These are phyloP conservation scores for Globisporangium nagaii DNA, from an alignment of 352 stramenopile genomes.

Conservation along the genomic window DNA sequence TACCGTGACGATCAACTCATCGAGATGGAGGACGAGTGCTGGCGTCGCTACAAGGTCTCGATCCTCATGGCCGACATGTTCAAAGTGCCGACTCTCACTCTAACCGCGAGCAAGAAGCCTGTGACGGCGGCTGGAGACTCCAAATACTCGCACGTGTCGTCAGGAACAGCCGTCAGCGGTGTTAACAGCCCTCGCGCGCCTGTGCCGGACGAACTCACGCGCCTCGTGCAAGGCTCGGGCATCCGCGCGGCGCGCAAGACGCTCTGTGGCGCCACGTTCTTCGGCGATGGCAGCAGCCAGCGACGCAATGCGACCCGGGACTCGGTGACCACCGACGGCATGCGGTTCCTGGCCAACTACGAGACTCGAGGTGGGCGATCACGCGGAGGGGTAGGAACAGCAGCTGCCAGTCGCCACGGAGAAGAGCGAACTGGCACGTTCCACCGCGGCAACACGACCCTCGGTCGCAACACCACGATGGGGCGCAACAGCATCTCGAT, in stretches of 20 bases:
- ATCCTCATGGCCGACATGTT: slow-evolving; percentile 50
- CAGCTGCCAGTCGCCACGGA: not conserved
- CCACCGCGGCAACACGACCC: slow-evolving; percentile 10
- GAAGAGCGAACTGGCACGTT: not conserved
- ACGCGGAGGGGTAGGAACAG: slow-evolving; percentile 4
- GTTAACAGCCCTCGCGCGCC: not conserved
- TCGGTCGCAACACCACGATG: slow-evolving; percentile 1
- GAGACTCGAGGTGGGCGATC: slow-evolving; percentile 21
- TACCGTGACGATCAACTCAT: slow-evolving; percentile 36
- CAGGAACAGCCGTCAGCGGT: too few species aligned
- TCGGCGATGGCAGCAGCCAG: slow-evolving; percentile 9
- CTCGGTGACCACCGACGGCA: slow-evolving; percentile 47
- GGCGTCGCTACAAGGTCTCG: slow-evolving; percentile 64
- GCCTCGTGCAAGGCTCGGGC: slow-evolving; percentile 5
- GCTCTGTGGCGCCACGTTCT: slow-evolving; percentile 29
- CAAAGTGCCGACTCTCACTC: not conserved
- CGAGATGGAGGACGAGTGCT: slow-evolving; percentile 71
- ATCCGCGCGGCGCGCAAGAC: slow-evolving; percentile 30
- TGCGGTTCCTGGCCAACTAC: slow-evolving; percentile 58
- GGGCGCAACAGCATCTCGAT: slow-evolving; percentile 11
- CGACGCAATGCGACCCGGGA: slow-evolving; percentile 16
- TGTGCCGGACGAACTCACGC: not conserved
- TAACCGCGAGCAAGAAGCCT: not conserved
- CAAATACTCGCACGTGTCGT: too few species aligned
- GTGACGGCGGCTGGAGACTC: too few species aligned